Evolutionary conservation across 805 yeast species (phyloP), one percentile per base, ranked within the genome.

Genomic region (Ogataea philodendri): DNA sequence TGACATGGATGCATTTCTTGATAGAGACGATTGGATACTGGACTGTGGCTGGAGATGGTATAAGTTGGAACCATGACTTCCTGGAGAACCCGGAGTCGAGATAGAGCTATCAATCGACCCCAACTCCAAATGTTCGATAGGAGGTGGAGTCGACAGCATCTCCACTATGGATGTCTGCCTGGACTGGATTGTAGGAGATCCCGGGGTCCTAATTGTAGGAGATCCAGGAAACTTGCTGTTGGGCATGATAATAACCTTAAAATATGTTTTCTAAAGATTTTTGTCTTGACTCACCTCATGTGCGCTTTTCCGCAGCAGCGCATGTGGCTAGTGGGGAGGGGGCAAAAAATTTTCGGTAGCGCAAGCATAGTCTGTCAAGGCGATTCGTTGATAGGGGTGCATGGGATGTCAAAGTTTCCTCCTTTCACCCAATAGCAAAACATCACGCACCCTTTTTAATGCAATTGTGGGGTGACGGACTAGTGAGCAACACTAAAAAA

Each of bases 81-180:
- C 32, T 3, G 50, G 49, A 10, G 55, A 42, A 7, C 43, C 43
- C 13, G 44, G 49, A 15, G 10, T 41, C 20, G 45, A 41, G 16
- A 36, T 17, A n/a, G 22, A 35, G 9, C 25, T 37, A 22, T 41
- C 49, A 7, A 41, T 30, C 9, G 50, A 41, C 15, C 35, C 34
- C 13, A 41, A 29, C 15, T 45, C 50, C 13, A 41, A 29, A 22
- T 43, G 37, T 9, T 66, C 76, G 37, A 81, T 57, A 2, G 81
- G 83, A 3, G 90, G 93, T 0, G 93, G 93, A 4, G 88, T 76
- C 10, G 84, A 76, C 22, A 83, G 62, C 64, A 83, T 62, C 55
- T 83, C 90, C 26, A 80, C 90, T 31, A 83, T 81, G 6, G 88
- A 81, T 0, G 85, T 73, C 45, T 81, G 78, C 45, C 79, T 64